These are phyloP conservation scores for Fusarium drepaniforme DNA, from an alignment of 2,329 filamentous ascomycete species.

Conservation along the genomic window DNA sequence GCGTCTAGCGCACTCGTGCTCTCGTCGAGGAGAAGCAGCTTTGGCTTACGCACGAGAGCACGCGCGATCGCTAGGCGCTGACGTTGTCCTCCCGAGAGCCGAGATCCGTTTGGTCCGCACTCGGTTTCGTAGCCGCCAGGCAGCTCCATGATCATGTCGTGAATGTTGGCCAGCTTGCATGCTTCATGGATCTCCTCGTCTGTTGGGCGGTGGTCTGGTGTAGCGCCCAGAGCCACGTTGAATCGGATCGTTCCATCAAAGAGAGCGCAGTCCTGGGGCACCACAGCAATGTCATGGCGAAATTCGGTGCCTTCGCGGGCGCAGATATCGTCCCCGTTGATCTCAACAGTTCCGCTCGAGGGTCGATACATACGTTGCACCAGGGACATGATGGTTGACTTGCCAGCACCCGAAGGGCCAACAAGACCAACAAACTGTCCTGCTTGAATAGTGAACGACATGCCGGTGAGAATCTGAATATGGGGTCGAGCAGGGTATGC, in stretches of 20 bases:
- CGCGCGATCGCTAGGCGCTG: constrained; percentile 84
- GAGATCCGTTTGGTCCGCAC: constrained; percentile 78
- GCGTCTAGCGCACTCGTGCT: constrained; percentile 83
- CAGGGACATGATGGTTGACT: constrained; percentile 73
- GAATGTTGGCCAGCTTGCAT: constrained; percentile 76
- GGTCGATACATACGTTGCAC: constrained; percentile 64
- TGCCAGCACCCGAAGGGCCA: constrained; percentile 75
- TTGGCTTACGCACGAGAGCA: constrained; percentile 78
- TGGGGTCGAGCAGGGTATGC: constrained; percentile 74
- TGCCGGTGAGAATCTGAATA: constrained; percentile 65
- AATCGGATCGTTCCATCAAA: constrained; percentile 69
- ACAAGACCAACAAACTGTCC: constrained; percentile 74
- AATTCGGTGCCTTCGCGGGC: constrained; percentile 57
- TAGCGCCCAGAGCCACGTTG: constrained; percentile 67
- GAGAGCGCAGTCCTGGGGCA: constrained; percentile 69
- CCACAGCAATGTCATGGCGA: constrained; percentile 65
- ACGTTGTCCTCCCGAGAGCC: constrained; percentile 82
- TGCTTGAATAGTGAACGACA: constrained; percentile 68
- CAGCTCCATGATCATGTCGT: constrained; percentile 73
- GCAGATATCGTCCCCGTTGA: constrained; percentile 62
- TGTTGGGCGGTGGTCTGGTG: constrained; percentile 66
- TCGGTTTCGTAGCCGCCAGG: constrained; percentile 76
- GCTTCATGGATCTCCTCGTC: constrained; percentile 74
- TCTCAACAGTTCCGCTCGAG: constrained; percentile 53
- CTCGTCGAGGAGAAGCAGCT: constrained; percentile 83